These are phyloP conservation scores for Cryptosporidium muris DNA, from an alignment of 169 alveolate species.

Conservation along the genomic window DNA sequence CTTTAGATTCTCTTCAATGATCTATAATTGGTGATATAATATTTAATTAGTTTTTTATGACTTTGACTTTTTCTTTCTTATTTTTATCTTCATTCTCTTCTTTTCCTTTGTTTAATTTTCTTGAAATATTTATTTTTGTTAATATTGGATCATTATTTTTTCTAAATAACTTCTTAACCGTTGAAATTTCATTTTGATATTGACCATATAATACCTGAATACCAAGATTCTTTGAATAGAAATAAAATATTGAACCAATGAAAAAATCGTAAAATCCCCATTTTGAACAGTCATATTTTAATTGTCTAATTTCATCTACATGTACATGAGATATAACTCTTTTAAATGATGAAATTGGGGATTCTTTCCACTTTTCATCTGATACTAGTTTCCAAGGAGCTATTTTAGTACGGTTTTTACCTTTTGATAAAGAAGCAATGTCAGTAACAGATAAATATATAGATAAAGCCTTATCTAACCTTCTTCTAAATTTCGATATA, in stretches of 20 bases:
- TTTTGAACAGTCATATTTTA: constrained; percentile 24
- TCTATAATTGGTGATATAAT: neutral
- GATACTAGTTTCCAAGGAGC: constrained; percentile 68
- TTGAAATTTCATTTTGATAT: constrained; percentile 31
- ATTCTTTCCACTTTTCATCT: constrained; percentile 66
- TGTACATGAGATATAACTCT: constrained; percentile 40
- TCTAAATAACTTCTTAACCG: constrained; percentile 8
- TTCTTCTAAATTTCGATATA: constrained; percentile 37
- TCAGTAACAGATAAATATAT: constrained; percentile 61
- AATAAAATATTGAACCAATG: constrained; percentile 34
- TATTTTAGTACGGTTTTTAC: constrained; percentile 36
- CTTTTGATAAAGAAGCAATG: constrained; percentile 57
- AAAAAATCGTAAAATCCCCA: constrained; percentile 58
- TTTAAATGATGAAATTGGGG: constrained; percentile 51
- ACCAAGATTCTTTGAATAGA: constrained; percentile 47
- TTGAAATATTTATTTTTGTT: too few relatives aligned
- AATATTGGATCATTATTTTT: neutral
- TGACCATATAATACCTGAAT: constrained; percentile 31
- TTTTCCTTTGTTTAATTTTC: neutral
- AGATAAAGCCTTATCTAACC: constrained; percentile 29
- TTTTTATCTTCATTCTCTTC: neutral
- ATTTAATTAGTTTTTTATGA: neutral
- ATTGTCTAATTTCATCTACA: constrained; percentile 45
- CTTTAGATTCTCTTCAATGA: too few relatives aligned
- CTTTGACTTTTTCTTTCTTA: neutral